Percentiles rank a stretch among this genome's conserved stretches.
Evolutionary conservation across 805 yeast genomes (phyloP).

Genomic region (Monosporozyma aerobia): DNA sequence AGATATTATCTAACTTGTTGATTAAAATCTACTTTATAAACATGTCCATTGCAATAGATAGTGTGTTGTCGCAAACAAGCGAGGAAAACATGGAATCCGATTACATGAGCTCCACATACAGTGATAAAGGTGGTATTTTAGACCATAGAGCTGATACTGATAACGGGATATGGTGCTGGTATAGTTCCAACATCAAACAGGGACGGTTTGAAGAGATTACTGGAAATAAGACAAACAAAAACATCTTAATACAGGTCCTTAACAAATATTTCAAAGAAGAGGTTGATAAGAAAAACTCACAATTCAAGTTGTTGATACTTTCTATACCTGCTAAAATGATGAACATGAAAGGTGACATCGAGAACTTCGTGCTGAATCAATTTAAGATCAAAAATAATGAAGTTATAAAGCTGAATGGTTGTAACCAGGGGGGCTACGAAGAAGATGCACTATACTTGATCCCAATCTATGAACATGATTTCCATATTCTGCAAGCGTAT

Average conservation of each 20-base stretch:
- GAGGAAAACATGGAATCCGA: background rate
- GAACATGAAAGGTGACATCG: background rate
- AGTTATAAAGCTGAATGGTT: background rate
- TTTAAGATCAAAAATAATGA: background rate
- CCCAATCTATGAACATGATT: conserved; percentile 3
- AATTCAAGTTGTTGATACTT: background rate
- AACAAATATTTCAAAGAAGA: conserved; percentile 3
- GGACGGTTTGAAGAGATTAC: conserved; percentile 30
- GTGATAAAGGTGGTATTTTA: too few relatives aligned
- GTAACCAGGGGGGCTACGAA: background rate
- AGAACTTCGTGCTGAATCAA: conserved; percentile 1
- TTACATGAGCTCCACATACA: background rate
- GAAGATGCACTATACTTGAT: background rate
- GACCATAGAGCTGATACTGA: conserved; percentile 7
- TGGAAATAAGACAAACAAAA: conserved; percentile 13
- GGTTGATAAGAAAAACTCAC: background rate
- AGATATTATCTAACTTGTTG: background rate
- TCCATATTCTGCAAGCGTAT: background rate
- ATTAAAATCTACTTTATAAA: background rate
- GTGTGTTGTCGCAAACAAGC: background rate
- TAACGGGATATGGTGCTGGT: conserved; percentile 30
- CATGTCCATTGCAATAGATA: background rate
- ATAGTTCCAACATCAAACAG: conserved; percentile 22
- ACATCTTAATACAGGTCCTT: conserved; percentile 16
- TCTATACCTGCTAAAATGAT: background rate